phyloP scores from a whole-genome alignment of 352 stramenopile species.

The Phytopythium mirpurense region DNA sequence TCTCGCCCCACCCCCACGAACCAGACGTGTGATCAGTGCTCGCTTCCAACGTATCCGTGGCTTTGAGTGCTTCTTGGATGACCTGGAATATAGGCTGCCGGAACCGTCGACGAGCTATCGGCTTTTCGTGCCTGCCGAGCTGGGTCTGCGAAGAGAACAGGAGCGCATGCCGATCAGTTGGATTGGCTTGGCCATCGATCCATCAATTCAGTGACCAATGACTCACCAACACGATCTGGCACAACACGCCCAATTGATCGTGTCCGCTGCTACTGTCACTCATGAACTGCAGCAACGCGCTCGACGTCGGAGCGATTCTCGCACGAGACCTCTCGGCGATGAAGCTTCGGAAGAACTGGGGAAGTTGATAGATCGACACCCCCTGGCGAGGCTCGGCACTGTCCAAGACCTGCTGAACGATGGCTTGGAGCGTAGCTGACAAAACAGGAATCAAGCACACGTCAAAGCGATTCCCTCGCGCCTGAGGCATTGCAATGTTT shows the following conservation, averaged over 20 bases:
- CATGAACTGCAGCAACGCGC: neutral
- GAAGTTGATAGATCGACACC: constrained; percentile 25
- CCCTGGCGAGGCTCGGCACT: constrained; percentile 6
- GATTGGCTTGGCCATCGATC: too few relatives aligned
- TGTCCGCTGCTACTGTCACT: neutral
- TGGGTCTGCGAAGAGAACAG: constrained; percentile 6
- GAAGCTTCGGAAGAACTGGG: constrained; percentile 26
- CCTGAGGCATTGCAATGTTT: neutral
- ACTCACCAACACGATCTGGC: constrained; percentile 1
- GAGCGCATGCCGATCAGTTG: neutral
- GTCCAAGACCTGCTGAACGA: constrained; percentile 29
- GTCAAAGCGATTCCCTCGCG: too few relatives aligned
- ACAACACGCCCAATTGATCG: neutral
- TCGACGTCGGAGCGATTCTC: constrained; percentile 7
- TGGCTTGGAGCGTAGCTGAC: neutral
- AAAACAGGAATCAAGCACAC: neutral
- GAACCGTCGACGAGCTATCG: constrained; percentile 1
- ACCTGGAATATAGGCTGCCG: constrained; percentile 1
- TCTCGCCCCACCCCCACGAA: neutral
- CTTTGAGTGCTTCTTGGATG: constrained; percentile 11
- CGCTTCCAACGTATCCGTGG: constrained; percentile 3
- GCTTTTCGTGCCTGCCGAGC: neutral
- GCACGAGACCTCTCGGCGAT: constrained; percentile 9
- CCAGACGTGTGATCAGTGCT: neutral
- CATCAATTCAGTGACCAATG: too few relatives aligned